Base-by-base conservation (phyloP, 192 early-diverging fungal genomes). In the Phycomyces blakesleeanus region DNA sequence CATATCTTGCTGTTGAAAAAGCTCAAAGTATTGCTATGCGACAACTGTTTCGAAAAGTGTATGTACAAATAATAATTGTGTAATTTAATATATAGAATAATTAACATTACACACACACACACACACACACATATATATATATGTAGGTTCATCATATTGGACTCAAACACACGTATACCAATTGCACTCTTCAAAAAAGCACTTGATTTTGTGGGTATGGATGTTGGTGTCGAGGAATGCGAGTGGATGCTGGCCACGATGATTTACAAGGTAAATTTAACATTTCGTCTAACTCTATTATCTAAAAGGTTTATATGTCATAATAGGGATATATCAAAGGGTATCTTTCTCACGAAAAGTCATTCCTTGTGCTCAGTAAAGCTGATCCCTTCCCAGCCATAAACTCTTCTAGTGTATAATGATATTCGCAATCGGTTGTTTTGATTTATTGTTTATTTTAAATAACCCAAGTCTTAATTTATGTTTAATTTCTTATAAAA, bases 201-300 rank as follows among this genome's bases (percentile, higher is more conserved):
- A 10, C 65, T 96, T 38, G 72, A 64, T 9, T 76, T 73, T 77
- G 79, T 84, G 50, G 79, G 90, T 0, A 51, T 83, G 5, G 51
- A 77, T 22, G 63, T 83, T 1, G 85, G 85, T 15, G 52, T 83
- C 37, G 83, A 83, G 14, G 92, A 96, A 56, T 88, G 93, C 5
- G 91, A 91, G 66, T 93, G 93, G 66, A 84, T 91, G 56, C 69
- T 99, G 34, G 94, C 93, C 2, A 89, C 88, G 59, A 87, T 96
- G 88, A 90, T 99, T 44, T 85, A 84, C 70, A 90, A 89, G 78
- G 89, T 90, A 77, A 56, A 61, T 53, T 0, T 11, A 38, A 9
- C 1, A 8, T 8, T 27, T 56, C 22, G 5, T 47, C 9, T 6
- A 14, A 47, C 3, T 3, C 44, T 34, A 34, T 34, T 34, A 2